Percentiles rank a stretch among this genome's conserved stretches.
phyloP scores from a whole-genome alignment of 2,329 filamentous ascomycete species.

The Didymella sp. region DNA sequence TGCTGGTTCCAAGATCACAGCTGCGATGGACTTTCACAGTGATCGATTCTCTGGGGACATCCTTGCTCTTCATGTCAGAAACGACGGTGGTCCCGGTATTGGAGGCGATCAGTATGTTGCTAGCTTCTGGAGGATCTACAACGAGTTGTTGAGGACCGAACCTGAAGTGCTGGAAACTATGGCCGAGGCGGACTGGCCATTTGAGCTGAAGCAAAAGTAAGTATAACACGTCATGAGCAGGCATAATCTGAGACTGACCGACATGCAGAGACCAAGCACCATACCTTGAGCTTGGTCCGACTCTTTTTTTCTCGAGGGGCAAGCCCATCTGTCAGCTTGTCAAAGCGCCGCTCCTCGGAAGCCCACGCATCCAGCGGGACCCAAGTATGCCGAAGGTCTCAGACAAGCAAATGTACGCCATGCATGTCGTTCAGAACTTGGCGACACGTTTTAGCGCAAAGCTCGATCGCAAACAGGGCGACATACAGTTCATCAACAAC shows the following conservation, averaged over 20 bases:
- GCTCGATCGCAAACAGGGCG: conserved; percentile 46
- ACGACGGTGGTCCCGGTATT: conserved; percentile 39
- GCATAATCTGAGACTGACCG: conserved; percentile 2
- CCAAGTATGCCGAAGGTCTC: conserved; percentile 41
- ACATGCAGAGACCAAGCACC: conserved; percentile 34
- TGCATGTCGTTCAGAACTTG: conserved; percentile 39
- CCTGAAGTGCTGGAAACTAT: conserved; percentile 47
- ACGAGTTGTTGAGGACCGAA: conserved; percentile 42
- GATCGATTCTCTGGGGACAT: conserved; percentile 50
- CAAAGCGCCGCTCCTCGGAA: conserved; percentile 48
- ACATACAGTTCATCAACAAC: conserved; percentile 50
- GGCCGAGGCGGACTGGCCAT: conserved; percentile 46
- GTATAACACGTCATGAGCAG: conserved; percentile 15
- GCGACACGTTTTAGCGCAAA: conserved; percentile 39
- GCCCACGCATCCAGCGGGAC: conserved; percentile 40
- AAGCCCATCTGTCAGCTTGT: conserved; percentile 49
- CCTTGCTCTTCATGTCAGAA: conserved; percentile 44
- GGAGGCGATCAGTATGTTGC: conserved; percentile 46
- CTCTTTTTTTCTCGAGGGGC: conserved; percentile 46
- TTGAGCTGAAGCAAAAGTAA: conserved; percentile 49
- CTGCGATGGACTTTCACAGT: conserved; percentile 49
- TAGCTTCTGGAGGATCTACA: conserved; percentile 48
- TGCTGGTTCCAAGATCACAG: conserved; percentile 47
- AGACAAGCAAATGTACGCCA: conserved; percentile 38
- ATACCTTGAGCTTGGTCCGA: conserved; percentile 45